Evolutionary conservation across 202 grass and related monocot species (phyloP), one percentile per base, ranked within the genome.

Genomic region (Musa balbisiana): DNA sequence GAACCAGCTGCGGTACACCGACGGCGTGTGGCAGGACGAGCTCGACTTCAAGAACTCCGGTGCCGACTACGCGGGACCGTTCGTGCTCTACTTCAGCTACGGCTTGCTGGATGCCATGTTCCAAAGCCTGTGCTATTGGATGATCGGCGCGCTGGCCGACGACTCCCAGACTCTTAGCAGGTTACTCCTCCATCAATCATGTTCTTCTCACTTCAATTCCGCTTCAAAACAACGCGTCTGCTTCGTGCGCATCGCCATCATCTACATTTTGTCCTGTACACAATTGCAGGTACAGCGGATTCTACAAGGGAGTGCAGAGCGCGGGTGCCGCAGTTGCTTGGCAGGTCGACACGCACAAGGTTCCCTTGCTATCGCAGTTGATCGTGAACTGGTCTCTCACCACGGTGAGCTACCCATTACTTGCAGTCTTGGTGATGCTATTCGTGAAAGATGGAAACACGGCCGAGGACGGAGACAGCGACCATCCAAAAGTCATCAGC

Each of bases 61-160:
- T 0, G 11, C 4, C 1, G 69, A 86, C 0, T 98, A 83, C 10
- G 81, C 83, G 0, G 91, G 94, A 0, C 91, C 91, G 0, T 98
- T 98, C 84, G 74, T 98, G 1, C 89, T 98, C 79, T 98, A 98
- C 87, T 98, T 98, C 85, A 73, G 79, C 85, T 98, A 92, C n/a
- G 94, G 94, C 0, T 70, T 98, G 74, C 81, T 98, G 24, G 94
- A 98, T 53, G 91, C 94, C 73, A 92, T 98, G 88, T 98, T 98
- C 74, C 94, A 98, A 85, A 98, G 74, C 84, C 81, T 98, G 52
- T 87, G 92, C 85, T 98, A 98, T 75, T 98, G 94, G 94, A 85
- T 98, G 62, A 98, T 98, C 76, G 94, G 94, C 52, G 81, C 88
- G 0, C 79, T 97, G 13, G 86, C 90, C 10, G 86, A 93, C 54